Percentiles rank a stretch among this genome's conserved stretches.
Conservation (phyloP, 1,139 yeast genomes). For the Candida tunisiensis region DNA sequence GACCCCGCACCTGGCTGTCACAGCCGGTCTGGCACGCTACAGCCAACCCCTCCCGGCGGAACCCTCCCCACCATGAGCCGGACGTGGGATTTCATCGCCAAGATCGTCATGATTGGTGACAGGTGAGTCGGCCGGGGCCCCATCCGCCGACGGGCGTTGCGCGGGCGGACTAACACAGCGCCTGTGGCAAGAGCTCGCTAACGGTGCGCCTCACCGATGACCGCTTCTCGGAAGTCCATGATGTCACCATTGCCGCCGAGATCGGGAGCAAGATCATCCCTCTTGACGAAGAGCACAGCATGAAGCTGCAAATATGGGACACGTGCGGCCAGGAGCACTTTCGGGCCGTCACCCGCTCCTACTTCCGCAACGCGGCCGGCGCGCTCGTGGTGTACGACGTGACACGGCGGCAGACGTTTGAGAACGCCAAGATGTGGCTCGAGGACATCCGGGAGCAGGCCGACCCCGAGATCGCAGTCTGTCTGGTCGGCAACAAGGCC, state of each 20-base stretch:
- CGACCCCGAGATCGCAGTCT: conserved; percentile 67
- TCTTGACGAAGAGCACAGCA: conserved; percentile 8
- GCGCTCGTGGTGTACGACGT: conserved; percentile 78
- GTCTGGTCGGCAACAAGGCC: conserved; percentile 76
- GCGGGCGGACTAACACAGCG: conserved; percentile 9
- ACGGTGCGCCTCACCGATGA: conserved; percentile 20
- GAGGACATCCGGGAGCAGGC: conserved; percentile 74
- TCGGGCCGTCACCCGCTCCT: conserved; percentile 71
- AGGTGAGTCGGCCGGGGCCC: too few species aligned
- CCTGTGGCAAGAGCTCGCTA: conserved; percentile 21
- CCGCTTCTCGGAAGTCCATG: conserved; percentile 18
- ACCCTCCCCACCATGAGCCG: too few species aligned
- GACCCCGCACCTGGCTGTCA: too few species aligned
- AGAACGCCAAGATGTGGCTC: conserved; percentile 23
- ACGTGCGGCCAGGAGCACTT: conserved; percentile 97
- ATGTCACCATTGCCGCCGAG: conserved; percentile 22
- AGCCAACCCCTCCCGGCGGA: too few species aligned
- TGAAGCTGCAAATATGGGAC: conserved; percentile 27
- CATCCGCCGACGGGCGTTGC: too few species aligned
- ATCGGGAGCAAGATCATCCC: conserved; percentile 20
- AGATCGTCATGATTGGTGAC: conserved; percentile 7
- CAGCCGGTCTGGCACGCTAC: too few species aligned
- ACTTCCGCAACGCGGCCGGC: conserved; percentile 75
- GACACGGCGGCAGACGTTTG: conserved; percentile 42
- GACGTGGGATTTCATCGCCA: conserved; percentile 15